Base-by-base conservation (phyloP, 2,329 filamentous ascomycete species). In the Fusarium odoratissimum region DNA sequence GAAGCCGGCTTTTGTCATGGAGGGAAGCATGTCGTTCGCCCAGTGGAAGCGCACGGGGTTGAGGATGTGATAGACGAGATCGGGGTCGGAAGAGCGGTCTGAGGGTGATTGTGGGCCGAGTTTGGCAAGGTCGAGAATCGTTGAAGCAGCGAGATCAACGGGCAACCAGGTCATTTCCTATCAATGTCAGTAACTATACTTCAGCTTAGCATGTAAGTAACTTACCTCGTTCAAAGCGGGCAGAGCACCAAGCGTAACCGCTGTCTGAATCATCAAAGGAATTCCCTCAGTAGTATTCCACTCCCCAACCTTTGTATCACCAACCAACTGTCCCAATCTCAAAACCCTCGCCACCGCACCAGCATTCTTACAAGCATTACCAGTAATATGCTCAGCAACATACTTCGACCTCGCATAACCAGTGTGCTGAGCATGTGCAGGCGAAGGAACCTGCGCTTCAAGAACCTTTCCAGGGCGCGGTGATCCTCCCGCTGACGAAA, bases 281-380 rank as follows among this genome's bases (percentile, higher is more conserved):
- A 89, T 85, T 6, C 85, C 87, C 73, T 89, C 87, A 0, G 82
- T 85, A 2, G 78, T 78, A 72, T 87, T 88, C 87, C 87, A 89
- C 16, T 85, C 76, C 11, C 86, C 87, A 37, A 82, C 74, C 14
- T 79, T 64, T 0, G 82, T 85, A 72, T 88, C 86, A 1, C 82
- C 87, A 14, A 85, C 81, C 48, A 89, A 82, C 73, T 89, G 87
- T 1, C 87, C 87, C 6, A 88, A 78, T 4, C 87, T 80, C 14
- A 87, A 72, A 5, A 86, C 83, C 8, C 81, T 79, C 4, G 76
- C 64, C 0, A 59, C 16, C 0, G 75, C 71, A 25, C 73, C 72
- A 0, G 77, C 76, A 16, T 38, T 33, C 31, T 71, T 74, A 8
- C 79, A 80, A 1, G 83, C 84, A 16, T 76, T 76, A 3, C 72